Percentiles rank a stretch among this genome's conserved stretches.
Evolutionary conservation across 805 yeast species (phyloP).

Genomic region (Torulaspora gathmanii): DNA sequence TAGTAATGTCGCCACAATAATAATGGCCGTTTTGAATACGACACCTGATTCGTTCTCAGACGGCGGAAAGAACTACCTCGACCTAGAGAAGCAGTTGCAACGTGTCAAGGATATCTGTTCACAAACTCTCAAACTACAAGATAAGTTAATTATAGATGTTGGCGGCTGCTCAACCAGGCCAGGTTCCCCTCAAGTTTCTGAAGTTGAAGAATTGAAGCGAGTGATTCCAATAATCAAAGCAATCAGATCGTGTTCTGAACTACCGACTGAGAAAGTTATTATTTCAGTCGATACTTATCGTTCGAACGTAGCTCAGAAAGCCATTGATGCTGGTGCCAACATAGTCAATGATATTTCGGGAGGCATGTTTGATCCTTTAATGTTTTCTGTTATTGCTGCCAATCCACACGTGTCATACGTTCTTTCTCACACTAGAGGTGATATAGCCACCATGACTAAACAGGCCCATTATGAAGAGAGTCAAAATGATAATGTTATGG

Average conservation of each 20-base stretch:
- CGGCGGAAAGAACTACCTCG: constrained; percentile 50
- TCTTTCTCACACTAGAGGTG: constrained; percentile 81
- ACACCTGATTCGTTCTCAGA: constrained; percentile 97
- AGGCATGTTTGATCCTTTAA: constrained; percentile 62
- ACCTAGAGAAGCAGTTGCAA: constrained; percentile 40
- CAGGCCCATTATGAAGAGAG: constrained; percentile 50
- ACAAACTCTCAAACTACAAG: constrained; percentile 50
- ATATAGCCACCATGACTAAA: constrained; percentile 64
- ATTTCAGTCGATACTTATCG: constrained; percentile 89
- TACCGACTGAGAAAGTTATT: constrained; percentile 40
- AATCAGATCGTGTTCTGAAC: constrained; percentile 44
- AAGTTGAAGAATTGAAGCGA: constrained; percentile 63
- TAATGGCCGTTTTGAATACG: constrained; percentile 85
- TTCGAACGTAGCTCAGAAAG: constrained; percentile 62
- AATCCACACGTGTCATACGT: constrained; percentile 67
- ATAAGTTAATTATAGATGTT: constrained; percentile 60
- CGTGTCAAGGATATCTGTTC: constrained; percentile 47
- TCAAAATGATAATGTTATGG: constrained; percentile 16
- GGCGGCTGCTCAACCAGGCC: constrained; percentile 97
- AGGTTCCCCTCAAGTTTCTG: constrained; percentile 57
- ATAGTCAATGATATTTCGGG: constrained; percentile 88
- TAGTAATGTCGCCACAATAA: constrained; percentile 42
- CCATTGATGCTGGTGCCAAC: constrained; percentile 76
- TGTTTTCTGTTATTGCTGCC: constrained; percentile 66
- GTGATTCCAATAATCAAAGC: constrained; percentile 66